Percentiles rank a stretch among this genome's conserved stretches.
Conservation (phyloP, 2,329 filamentous ascomycete genomes). For the Emergomyces pasteurianus region DNA sequence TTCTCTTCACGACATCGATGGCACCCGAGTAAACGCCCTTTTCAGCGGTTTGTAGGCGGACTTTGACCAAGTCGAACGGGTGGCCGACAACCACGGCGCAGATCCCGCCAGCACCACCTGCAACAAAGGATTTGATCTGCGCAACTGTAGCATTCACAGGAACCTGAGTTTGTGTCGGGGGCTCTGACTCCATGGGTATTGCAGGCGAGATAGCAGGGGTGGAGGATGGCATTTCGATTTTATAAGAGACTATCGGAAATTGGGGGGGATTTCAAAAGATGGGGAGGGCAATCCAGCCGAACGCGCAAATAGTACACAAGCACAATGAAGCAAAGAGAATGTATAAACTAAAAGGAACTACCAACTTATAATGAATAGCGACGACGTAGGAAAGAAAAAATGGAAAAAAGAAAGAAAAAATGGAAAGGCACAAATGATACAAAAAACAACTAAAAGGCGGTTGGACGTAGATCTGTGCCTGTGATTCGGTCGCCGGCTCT, state of each 20-base stretch:
- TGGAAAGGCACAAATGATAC: not conserved
- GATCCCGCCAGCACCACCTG: constrained; percentile 84
- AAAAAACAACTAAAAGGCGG: not conserved
- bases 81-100: constrained; percentile 92
- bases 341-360: not conserved
- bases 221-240: constrained; percentile 21
- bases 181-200: constrained; percentile 20
- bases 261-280: not conserved
- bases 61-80: constrained; percentile 96
- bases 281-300: not conserved
- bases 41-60: constrained; percentile 91
- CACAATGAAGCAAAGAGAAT: not conserved
- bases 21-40: constrained; percentile 82
- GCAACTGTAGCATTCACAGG: constrained; percentile 41
- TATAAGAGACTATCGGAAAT: not conserved
- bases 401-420: constrained; percentile 3
- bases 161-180: constrained; percentile 13
- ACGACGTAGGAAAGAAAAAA: not conserved
- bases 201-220: constrained; percentile 18
- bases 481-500: not conserved
- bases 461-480: not conserved
- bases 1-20: constrained; percentile 82
- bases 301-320: not conserved
- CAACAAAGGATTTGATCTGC: constrained; percentile 67
- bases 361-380: not conserved